Percentiles rank a stretch among this genome's conserved stretches.
phyloP scores from a whole-genome alignment of 2,329 filamentous ascomycete species.

The Ophiosphaerella herpotricha region DNA sequence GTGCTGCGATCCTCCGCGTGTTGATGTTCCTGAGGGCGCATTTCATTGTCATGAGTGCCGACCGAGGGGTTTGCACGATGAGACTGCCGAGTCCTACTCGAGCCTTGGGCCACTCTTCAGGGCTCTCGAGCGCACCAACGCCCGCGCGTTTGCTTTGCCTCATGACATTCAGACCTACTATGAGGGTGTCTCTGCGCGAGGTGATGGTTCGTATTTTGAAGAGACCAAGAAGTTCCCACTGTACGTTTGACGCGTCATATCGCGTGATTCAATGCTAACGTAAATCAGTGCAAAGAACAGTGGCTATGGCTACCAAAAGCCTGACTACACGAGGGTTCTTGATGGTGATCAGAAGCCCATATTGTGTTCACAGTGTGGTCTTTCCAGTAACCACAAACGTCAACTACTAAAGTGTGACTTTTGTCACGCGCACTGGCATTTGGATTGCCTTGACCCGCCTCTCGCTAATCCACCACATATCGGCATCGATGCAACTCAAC shows the following conservation, averaged over 20 bases:
- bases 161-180: slow-evolving; percentile 74
- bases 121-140: slow-evolving; percentile 69
- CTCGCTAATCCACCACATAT: slow-evolving; percentile 74
- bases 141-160: slow-evolving; percentile 73
- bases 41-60: slow-evolving; percentile 75
- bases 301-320: slow-evolving; percentile 47
- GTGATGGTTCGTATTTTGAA: slow-evolving; percentile 82
- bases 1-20: slow-evolving; percentile 77
- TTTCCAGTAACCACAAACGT: slow-evolving; percentile 64
- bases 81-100: slow-evolving; percentile 23
- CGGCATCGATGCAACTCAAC: slow-evolving; percentile 56
- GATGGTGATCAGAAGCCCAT: slow-evolving; percentile 74
- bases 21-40: slow-evolving; percentile 36
- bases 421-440: slow-evolving; percentile 83
- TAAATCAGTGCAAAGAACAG: slow-evolving; percentile 42
- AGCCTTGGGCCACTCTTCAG: slow-evolving; percentile 66
- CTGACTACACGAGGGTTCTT: slow-evolving; percentile 65
- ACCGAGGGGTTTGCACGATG: slow-evolving; percentile 30
- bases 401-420: slow-evolving; percentile 85
- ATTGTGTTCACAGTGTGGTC: slow-evolving; percentile 76
- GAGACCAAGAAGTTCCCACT: slow-evolving; percentile 59
- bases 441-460: slow-evolving; percentile 89
- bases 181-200: slow-evolving; percentile 75
- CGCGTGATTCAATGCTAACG: slow-evolving; percentile 35
- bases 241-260: slow-evolving; percentile 56